Base-by-base conservation (phyloP, 2,329 filamentous ascomycete genomes). In the Colletotrichum truncatum region DNA sequence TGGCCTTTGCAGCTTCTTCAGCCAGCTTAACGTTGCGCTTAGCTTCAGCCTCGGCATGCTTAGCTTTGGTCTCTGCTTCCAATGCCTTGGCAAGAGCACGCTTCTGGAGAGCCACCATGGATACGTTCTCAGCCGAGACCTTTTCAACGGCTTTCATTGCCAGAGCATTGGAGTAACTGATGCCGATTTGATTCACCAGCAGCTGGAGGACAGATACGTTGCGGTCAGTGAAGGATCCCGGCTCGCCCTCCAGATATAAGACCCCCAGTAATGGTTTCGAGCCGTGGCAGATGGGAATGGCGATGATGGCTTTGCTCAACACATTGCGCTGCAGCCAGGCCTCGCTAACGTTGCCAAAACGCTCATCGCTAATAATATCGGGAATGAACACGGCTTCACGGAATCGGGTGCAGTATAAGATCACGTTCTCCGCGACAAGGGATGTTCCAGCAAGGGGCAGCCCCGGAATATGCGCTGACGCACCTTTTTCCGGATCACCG, bases 1-100 rank as follows among this genome's bases (percentile, higher is more conserved):
- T 95, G 38, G 92, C 92, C 76, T 92, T 93, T 21, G 92, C 91
- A 10, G 92, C 92, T 75, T 95, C 92, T 74, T 95, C 92, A 14
- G 93, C 93, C 38, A 94, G 84, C 77, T 92, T 91, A 74, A 94
- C 91, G 74, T 93, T 93, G 66, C 90, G 87, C 73, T 92, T 89
- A 7, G 92, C 92, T 73, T 93, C 88, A 1, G 90, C 88, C 74
- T 94, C 91, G 1, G 92, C 92, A 55, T 87, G 81, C 75, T 93
- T 93, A 9, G 92, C 92, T 75, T 94, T 93, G 66, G 85, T 85
- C 75, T 94, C 91, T 1, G 92, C 90, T 66, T 90, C 87, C 59
- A 89, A 84, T 11, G 92, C 92, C 73, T 93, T 90, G 4, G 85
- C 86, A 9, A 94, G 82, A 3, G 92, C 90, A 26, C 87, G 86